Evolutionary conservation across 352 stramenopile species (phyloP), one percentile per base, ranked within the genome.

Genomic region (Saprolegnia diclina): DNA sequence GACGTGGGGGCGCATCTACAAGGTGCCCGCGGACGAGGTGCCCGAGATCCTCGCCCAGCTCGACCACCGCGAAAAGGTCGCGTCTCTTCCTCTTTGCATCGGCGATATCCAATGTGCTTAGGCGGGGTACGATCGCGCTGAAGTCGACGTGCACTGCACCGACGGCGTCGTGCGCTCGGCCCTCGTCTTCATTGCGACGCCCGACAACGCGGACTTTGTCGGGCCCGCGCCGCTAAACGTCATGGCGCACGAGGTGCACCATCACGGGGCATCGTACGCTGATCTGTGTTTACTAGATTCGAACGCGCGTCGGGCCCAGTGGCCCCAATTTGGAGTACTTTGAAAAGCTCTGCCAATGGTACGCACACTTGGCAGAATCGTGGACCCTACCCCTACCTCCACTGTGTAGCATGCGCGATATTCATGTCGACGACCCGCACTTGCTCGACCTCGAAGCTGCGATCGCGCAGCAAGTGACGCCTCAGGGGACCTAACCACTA

Each of bases 261-360:
- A 13, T 14, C 7, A 14, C 14, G 38, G 7, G 7, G 11, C 54
- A 19, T 62, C 18, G 18, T 11, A 37, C 9, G 24, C n/a, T 22
- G n/a, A 42, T 62, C 9, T 9, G 53, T 38, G 7, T 7, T 45
- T 42, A 21, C 19, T 64, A 71, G 65, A 95, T 95, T 69, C 80
- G 80, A 38, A 92, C 82, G 6, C 77, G 82, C 18, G 77, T 72
- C 26, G 87, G 87, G 26, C 77, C 78, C 67, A 92, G 83, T 52
- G 87, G 87, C 21, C 83, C 84, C 40, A 95, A 95, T 74, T 82
- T 87, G 53, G 87, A 95, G 75, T 95, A 95, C 67, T 76, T 95
- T 48, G 84, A 89, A 56, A 85, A 82, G 64, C 80, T 95, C 63
- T 91, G 83, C 66, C 80, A 89, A 53, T 83, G 77, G 56, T 64